Percentiles rank a stretch among this genome's conserved stretches.
phyloP scores from a whole-genome alignment of 2,329 filamentous ascomycete species.

The Colletotrichum costaricense region DNA sequence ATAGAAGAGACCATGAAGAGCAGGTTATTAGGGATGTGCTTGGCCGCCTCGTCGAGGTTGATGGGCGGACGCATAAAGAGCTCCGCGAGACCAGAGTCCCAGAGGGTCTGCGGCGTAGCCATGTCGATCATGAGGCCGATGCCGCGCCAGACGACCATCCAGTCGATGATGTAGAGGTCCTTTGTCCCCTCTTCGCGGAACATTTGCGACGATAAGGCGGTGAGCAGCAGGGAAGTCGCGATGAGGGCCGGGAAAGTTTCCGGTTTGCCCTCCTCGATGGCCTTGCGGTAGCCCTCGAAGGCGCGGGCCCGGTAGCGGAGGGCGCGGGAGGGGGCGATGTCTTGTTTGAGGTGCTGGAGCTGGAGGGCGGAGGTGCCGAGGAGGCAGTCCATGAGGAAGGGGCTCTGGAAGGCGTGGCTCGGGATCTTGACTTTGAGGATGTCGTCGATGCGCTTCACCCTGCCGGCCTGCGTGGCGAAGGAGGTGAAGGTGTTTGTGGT shows the following conservation, averaged over 20 bases:
- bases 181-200: slow-evolving; percentile 60
- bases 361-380: slow-evolving; percentile 63
- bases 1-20: slow-evolving; percentile 62
- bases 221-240: slow-evolving; percentile 62
- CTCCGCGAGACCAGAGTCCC: slow-evolving; percentile 55
- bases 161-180: slow-evolving; percentile 64
- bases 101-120: slow-evolving; percentile 44
- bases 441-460: slow-evolving; percentile 49
- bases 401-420: slow-evolving; percentile 61
- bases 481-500: slow-evolving; percentile 57
- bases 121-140: slow-evolving; percentile 61
- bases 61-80: slow-evolving; percentile 63
- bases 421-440: slow-evolving; percentile 60
- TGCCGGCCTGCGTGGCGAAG: slow-evolving; percentile 55
- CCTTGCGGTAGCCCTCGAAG: slow-evolving; percentile 62
- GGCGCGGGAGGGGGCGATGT: slow-evolving; percentile 52
- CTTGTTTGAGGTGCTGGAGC: slow-evolving; percentile 53
- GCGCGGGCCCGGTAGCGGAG: slow-evolving; percentile 60
- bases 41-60: slow-evolving; percentile 54
- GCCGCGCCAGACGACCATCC: slow-evolving; percentile 67
- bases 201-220: slow-evolving; percentile 60
- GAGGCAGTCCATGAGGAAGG: slow-evolving; percentile 67
- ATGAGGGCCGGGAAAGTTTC: slow-evolving; percentile 61
- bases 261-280: slow-evolving; percentile 59
- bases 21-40: slow-evolving; percentile 59